These are phyloP conservation scores for Nepenthes gracilis DNA, from an alignment of 148 eudicot genomes.

Conservation along the genomic window DNA sequence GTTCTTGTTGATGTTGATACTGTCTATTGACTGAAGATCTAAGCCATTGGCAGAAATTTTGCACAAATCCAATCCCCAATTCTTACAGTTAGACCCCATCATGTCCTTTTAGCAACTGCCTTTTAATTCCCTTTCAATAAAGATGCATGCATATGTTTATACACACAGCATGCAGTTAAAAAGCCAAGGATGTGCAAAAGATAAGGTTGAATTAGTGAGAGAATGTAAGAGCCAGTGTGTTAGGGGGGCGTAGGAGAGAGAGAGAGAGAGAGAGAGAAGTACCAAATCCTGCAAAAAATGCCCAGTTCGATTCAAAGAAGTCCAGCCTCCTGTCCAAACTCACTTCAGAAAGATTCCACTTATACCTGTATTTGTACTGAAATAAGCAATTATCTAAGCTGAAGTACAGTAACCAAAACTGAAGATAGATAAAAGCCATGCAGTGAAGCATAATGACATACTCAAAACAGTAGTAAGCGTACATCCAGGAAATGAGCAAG, in stretches of 20 bases:
- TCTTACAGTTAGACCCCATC: too few species aligned
- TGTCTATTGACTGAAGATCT: too few species aligned
- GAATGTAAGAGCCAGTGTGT: not conserved
- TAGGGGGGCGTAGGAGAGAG: not conserved
- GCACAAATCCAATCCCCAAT: too few species aligned
- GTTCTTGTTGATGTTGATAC: too few species aligned
- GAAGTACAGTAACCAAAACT: constrained; percentile 1
- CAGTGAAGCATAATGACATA: constrained; percentile 29
- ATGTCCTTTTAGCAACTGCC: too few species aligned
- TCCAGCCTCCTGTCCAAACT: constrained; percentile 79
- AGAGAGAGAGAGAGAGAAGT: constrained; percentile 7
- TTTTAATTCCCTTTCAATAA: too few species aligned
- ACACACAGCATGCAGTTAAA: not conserved
- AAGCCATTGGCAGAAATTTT: too few species aligned
- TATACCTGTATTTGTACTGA: constrained; percentile 45
- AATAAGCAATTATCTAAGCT: constrained; percentile 3
- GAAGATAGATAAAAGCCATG: not conserved
- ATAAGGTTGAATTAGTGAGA: not conserved
- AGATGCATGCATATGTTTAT: too few species aligned
- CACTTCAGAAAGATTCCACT: constrained; percentile 92
- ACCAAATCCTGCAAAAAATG: constrained; percentile 99
- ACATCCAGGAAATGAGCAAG: constrained; percentile 91
- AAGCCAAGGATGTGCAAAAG: not conserved
- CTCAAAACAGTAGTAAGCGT: constrained; percentile 98
- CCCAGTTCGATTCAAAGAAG: constrained; percentile 95